These are phyloP conservation scores for Aspergillus aculeatus DNA, from an alignment of 2,329 filamentous ascomycete genomes.

Conservation along the genomic window DNA sequence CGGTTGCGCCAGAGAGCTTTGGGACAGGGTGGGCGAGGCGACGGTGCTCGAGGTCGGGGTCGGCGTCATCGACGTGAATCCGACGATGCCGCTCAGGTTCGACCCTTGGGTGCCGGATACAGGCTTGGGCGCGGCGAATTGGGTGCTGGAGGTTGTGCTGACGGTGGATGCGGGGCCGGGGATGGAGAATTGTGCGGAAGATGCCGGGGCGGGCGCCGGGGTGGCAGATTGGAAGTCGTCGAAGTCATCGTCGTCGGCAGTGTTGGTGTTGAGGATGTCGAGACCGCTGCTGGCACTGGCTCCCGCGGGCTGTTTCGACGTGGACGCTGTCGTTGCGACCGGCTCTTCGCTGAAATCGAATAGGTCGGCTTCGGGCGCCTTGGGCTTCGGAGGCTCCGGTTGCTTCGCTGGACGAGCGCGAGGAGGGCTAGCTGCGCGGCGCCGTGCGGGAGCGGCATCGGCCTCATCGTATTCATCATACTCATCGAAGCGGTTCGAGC, in stretches of 20 bases:
- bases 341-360: conserved; percentile 83
- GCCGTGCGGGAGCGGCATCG: conserved; percentile 52
- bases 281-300: conserved; percentile 42
- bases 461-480: conserved; percentile 95
- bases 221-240: conserved; percentile 95
- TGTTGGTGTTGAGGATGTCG: conserved; percentile 47
- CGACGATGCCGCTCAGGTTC: conserved; percentile 76
- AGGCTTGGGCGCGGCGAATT: conserved; percentile 79
- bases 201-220: conserved; percentile 34
- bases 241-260: conserved; percentile 75
- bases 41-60: conserved; percentile 56
- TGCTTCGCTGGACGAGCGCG: conserved; percentile 56
- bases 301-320: conserved; percentile 46
- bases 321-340: conserved; percentile 44
- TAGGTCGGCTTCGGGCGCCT: conserved; percentile 86
- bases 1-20: conserved; percentile 39
- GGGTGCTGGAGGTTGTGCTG: conserved; percentile 54
- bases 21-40: conserved; percentile 57
- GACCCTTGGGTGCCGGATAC: conserved; percentile 78
- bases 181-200: conserved; percentile 41
- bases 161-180: conserved; percentile 49
- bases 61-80: conserved; percentile 77
- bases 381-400: conserved; percentile 66
- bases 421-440: conserved; percentile 49
- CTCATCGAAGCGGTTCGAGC: conserved; percentile 83